Conservation (phyloP, 331 rosid species). For the Spiraea crenata region DNA sequence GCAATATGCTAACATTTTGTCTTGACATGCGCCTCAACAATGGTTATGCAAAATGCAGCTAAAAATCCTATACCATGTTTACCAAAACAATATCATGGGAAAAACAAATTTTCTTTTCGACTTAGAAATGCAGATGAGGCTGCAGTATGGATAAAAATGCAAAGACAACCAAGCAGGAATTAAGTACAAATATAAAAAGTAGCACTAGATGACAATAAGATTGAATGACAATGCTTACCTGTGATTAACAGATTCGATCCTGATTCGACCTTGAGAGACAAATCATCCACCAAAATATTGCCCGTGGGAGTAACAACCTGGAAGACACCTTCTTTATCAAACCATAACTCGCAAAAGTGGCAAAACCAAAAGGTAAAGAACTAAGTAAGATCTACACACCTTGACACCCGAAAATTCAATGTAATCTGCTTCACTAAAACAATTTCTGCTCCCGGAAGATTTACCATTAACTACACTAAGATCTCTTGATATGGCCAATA, state of each 20-base stretch:
- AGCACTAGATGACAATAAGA: constrained; percentile 12
- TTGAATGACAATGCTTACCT: constrained; percentile 50
- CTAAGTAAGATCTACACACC: constrained; percentile 42
- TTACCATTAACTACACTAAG: constrained; percentile 54
- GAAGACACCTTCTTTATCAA: constrained; percentile 28
- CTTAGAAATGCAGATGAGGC: background rate
- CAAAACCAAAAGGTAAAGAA: constrained; percentile 17
- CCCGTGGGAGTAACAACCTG: constrained; percentile 98
- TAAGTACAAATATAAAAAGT: background rate
- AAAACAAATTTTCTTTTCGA: background rate
- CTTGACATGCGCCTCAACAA: no score
- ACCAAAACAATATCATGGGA: background rate
- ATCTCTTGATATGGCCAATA: constrained; percentile 79
- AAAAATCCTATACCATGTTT: background rate
- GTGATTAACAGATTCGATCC: constrained; percentile 97
- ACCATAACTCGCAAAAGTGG: constrained; percentile 24
- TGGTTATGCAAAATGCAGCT: no score
- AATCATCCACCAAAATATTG: constrained; percentile 88
- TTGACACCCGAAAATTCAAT: constrained; percentile 87
- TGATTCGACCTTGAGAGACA: constrained; percentile 77
- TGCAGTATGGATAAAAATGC: background rate
- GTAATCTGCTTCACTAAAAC: constrained; percentile 85
- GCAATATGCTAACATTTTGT: no score
- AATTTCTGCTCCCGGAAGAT: constrained; percentile 60
- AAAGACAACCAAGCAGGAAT: constrained; percentile 1